Evolutionary conservation across 495 filamentous ascomycete genomes (phyloP).

Genomic region (Penicillium taxi): DNA sequence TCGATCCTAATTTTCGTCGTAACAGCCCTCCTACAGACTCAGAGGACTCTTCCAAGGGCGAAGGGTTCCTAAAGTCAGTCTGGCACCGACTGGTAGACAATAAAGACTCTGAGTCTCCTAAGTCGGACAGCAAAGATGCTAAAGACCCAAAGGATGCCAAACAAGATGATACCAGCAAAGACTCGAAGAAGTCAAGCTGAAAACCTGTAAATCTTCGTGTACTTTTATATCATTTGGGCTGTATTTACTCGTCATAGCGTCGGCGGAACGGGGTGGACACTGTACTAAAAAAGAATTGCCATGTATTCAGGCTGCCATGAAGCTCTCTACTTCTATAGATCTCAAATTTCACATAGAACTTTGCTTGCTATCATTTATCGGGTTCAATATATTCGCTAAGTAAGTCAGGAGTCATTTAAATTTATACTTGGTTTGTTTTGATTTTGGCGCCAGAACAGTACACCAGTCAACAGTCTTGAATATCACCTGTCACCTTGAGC

Average conservation of each 20-base stretch:
- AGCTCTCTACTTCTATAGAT: slow-evolving; percentile 19
- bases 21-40: slow-evolving; percentile 11
- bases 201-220: slow-evolving; percentile 20
- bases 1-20: neutral
- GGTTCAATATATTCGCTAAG: too few species aligned
- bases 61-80: slow-evolving; percentile 79
- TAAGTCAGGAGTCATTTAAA: neutral
- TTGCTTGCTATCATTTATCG: neutral
- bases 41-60: slow-evolving; percentile 53
- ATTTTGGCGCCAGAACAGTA: slow-evolving; percentile 15
- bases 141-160: slow-evolving; percentile 15
- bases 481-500: slow-evolving; percentile 18
- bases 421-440: slow-evolving; percentile 1
- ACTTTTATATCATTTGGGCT: slow-evolving; percentile 22
- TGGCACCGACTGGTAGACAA: slow-evolving; percentile 85
- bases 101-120: slow-evolving; percentile 48
- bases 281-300: too few species aligned
- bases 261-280: slow-evolving; percentile 28
- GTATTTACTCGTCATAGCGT: slow-evolving; percentile 42
- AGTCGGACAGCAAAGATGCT: slow-evolving; percentile 26
- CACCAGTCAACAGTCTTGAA: slow-evolving; percentile 6
- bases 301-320: slow-evolving; percentile 17
- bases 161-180: slow-evolving; percentile 25
- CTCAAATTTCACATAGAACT: neutral
- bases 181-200: slow-evolving; percentile 48